phyloP scores from a whole-genome alignment of 2,329 filamentous ascomycete species.

The Botrytis galanthina region DNA sequence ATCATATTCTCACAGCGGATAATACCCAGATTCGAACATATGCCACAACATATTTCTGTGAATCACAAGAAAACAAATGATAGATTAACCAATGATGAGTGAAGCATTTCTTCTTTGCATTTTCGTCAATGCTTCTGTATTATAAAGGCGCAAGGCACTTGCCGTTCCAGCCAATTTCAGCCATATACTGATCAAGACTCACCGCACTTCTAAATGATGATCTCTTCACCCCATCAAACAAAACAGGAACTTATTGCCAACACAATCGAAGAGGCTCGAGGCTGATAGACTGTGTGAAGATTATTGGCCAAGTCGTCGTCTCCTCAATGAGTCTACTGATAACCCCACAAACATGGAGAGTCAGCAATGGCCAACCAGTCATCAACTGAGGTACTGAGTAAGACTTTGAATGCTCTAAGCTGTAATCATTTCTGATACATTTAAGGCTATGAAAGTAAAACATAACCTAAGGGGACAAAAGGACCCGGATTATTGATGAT shows the following conservation, averaged over 20 bases:
- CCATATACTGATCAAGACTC: not conserved
- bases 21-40: constrained; percentile 3
- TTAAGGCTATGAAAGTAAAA: not conserved
- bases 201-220: constrained; percentile 4
- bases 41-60: not conserved
- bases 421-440: not conserved
- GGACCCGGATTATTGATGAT: constrained; percentile 2
- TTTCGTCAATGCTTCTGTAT: not conserved
- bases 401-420: not conserved
- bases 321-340: not conserved
- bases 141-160: constrained; percentile 8
- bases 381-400: not conserved
- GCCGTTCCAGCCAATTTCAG: constrained; percentile 5
- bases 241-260: not conserved
- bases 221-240: not conserved
- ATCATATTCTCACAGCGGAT: not conserved
- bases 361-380: not conserved
- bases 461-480: not conserved
- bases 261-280: not conserved
- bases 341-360: not conserved
- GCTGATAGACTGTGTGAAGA: not conserved
- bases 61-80: not conserved
- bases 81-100: not conserved
- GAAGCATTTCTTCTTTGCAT: not conserved
- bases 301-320: not conserved